phyloP scores from a whole-genome alignment of 2,329 filamentous ascomycete species.

The Calonectria hongkongensis region DNA sequence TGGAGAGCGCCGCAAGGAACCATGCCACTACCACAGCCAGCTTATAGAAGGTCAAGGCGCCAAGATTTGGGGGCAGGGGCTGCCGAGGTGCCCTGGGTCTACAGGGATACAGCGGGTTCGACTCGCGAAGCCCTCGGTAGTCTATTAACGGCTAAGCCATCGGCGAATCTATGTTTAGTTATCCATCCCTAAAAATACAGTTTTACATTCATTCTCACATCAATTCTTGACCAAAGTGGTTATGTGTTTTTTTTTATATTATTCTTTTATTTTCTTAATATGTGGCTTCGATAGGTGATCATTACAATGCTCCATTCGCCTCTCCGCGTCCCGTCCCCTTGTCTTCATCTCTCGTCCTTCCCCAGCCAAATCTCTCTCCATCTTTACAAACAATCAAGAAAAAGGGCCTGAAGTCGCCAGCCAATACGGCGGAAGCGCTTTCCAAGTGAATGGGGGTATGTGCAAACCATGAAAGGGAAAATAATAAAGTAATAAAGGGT shows the following conservation, averaged over 20 bases:
- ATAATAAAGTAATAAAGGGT: constrained; percentile 39
- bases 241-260: constrained; percentile 30
- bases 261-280: constrained; percentile 31
- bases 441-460: constrained; percentile 48
- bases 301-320: constrained; percentile 46
- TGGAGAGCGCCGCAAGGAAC: background rate
- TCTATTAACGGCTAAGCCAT: constrained; percentile 4
- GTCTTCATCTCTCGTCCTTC: constrained; percentile 28
- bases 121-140: constrained; percentile 6
- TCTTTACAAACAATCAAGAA: constrained; percentile 40
- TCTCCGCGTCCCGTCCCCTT: constrained; percentile 30
- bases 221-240: too few species aligned
- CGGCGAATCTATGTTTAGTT: background rate
- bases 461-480: constrained; percentile 43
- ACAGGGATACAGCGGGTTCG: background rate
- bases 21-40: background rate
- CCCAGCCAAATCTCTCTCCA: constrained; percentile 34
- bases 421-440: constrained; percentile 38
- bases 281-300: constrained; percentile 38
- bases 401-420: constrained; percentile 39
- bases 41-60: background rate
- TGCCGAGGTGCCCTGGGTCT: background rate
- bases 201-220: background rate
- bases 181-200: background rate
- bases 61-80: background rate